phyloP scores from a whole-genome alignment of 2,329 filamentous ascomycete genomes.

The Penicillium sp. region DNA sequence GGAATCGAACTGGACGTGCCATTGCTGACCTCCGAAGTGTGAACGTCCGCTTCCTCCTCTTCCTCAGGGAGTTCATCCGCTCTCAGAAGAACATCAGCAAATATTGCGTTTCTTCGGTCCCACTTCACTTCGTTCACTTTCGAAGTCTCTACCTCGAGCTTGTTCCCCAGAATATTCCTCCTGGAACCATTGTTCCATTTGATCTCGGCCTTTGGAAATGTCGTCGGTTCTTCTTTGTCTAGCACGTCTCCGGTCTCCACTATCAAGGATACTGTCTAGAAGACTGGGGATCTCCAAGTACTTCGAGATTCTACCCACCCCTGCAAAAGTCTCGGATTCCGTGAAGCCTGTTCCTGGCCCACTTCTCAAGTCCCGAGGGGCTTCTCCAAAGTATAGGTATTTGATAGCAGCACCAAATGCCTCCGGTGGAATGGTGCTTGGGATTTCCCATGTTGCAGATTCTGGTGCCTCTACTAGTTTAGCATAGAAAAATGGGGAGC shows the following conservation, averaged over 20 bases:
- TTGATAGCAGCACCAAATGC: constrained; percentile 75
- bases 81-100: constrained; percentile 82
- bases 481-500: constrained; percentile 80
- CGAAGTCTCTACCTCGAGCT: constrained; percentile 66
- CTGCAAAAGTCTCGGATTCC: constrained; percentile 73
- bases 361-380: constrained; percentile 66
- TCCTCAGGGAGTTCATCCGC: constrained; percentile 66
- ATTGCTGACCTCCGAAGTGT: constrained; percentile 10
- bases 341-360: constrained; percentile 57
- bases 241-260: constrained; percentile 70
- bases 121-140: constrained; percentile 73
- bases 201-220: constrained; percentile 69
- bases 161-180: constrained; percentile 72
- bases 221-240: constrained; percentile 82
- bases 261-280: constrained; percentile 75
- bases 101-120: constrained; percentile 77
- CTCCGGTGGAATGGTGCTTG: constrained; percentile 67
- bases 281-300: constrained; percentile 80
- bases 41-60: constrained; percentile 36
- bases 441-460: constrained; percentile 68
- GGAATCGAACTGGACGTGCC: constrained; percentile 56
- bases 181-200: constrained; percentile 73
- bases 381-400: constrained; percentile 83
- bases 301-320: constrained; percentile 78
- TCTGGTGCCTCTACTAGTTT: constrained; percentile 71